Evolutionary conservation across 495 filamentous ascomycete species (phyloP), one percentile per base, ranked within the genome.

Genomic region (Podospora pseudocomata): DNA sequence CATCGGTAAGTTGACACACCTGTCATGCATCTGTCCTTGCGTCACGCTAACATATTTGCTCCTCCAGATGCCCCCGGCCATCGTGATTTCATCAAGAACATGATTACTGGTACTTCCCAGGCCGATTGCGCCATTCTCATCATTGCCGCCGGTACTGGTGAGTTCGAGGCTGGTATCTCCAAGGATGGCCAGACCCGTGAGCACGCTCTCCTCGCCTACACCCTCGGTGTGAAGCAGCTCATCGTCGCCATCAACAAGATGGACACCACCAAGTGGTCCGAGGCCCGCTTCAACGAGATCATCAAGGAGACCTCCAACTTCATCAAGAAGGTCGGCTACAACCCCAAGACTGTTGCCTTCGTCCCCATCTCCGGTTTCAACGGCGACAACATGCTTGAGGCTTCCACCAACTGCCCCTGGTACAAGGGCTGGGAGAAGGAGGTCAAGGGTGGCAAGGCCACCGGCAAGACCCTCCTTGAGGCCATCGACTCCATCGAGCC

Each of bases 21-120:
- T 53, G 58, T 19, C 55, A 58, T 65, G 23, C 13, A 20, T 13
- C 1, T 39, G 49, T 26, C 19, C 19, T 6, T 7, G 15, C 18
- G 2, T 16, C 64, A 20, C 67, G 34, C 71, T 67, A 63, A 74
- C 61, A 4, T 65, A 13, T 65, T 56, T 66, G 63, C 3, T 7
- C 53, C 60, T 71, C 49, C 76, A 93, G 93, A 99, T 82, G 95
- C 95, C 85, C 95, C 95, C 77, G 95, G 95, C 85, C 95, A 99
- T 86, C 95, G 95, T 92, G 95, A 99, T 81, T 99, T 99, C 87
- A 99, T 99, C 92, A 99, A 99, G 95, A 97, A 97, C 91, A 99
- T 99, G 95, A 99, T 98, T 87, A 98, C 95, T 86, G 95, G 95
- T 91, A 98, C 95, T 78, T 98, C 95, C 80, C 95, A 97, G 88